phyloP scores from a whole-genome alignment of 2,329 filamentous ascomycete species.

The Calycina herbarum region DNA sequence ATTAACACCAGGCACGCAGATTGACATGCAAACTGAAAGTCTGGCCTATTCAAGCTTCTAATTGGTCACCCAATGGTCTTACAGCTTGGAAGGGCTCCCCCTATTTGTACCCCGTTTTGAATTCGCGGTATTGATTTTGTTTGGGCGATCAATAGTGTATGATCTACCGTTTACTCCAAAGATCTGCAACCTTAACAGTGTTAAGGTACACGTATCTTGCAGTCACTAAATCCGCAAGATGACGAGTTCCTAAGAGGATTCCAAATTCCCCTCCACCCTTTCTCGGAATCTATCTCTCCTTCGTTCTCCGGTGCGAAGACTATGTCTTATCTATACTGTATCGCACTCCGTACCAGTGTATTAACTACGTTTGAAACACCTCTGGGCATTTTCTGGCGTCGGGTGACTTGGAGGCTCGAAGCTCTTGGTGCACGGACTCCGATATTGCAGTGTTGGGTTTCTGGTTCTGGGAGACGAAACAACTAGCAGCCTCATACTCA shows the following conservation, averaged over 20 bases:
- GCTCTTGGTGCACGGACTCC: background rate
- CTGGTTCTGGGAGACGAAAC: background rate
- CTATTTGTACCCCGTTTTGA: background rate
- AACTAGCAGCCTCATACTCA: background rate
- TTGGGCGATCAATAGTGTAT: conserved; percentile 1
- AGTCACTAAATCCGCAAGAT: background rate
- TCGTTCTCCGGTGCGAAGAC: background rate
- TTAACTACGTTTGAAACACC: no score
- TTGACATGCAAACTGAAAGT: no score
- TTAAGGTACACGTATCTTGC: background rate
- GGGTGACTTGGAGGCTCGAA: background rate
- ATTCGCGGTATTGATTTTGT: background rate
- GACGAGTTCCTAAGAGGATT: background rate
- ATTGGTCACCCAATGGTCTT: no score
- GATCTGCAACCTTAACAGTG: background rate
- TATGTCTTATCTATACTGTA: background rate
- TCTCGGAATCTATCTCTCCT: background rate
- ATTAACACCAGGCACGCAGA: no score
- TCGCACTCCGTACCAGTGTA: no score
- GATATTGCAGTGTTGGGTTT: background rate
- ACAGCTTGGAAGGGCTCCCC: background rate
- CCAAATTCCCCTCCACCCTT: no score
- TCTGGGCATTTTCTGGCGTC: background rate
- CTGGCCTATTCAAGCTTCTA: no score
- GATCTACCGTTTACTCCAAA: background rate